Conservation (phyloP, 2,329 filamentous ascomycete species). For the Alternaria gaisen region DNA sequence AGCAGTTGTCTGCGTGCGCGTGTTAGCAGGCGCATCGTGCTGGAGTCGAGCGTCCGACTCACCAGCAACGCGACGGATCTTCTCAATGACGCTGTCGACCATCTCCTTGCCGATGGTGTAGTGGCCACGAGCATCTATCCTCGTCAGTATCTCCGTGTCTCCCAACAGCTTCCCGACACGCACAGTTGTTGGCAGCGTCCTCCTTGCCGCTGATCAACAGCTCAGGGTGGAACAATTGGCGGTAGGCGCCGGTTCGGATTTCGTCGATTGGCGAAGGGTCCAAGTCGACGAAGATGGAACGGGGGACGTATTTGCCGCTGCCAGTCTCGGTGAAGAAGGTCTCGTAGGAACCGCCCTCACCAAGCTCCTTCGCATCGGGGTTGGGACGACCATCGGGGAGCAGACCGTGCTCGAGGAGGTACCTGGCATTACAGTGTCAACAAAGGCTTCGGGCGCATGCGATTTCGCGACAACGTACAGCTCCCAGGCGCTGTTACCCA, state of each 20-base stretch:
- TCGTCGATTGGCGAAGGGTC: constrained; percentile 78
- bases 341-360: constrained; percentile 72
- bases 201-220: constrained; percentile 77
- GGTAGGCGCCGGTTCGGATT: constrained; percentile 74
- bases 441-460: constrained; percentile 13
- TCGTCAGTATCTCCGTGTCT: constrained; percentile 27
- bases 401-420: constrained; percentile 77
- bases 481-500: constrained; percentile 79
- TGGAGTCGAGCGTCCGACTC: constrained; percentile 34
- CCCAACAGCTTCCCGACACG: constrained; percentile 19
- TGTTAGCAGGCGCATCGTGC: constrained; percentile 24
- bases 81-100: constrained; percentile 74
- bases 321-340: constrained; percentile 79
- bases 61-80: constrained; percentile 75
- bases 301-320: constrained; percentile 75
- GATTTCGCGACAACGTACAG: constrained; percentile 63
- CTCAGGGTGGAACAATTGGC: constrained; percentile 76
- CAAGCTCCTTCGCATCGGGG: constrained; percentile 66
- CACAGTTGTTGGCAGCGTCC: constrained; percentile 79
- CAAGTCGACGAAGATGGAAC: constrained; percentile 76
- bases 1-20: constrained; percentile 69
- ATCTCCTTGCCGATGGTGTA: constrained; percentile 82
- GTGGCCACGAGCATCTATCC: constrained; percentile 72
- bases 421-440: constrained; percentile 58
- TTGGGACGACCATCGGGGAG: constrained; percentile 70